These are phyloP conservation scores for Colletotrichum sansevieriae DNA, from an alignment of 2,329 filamentous ascomycete species.

Conservation along the genomic window DNA sequence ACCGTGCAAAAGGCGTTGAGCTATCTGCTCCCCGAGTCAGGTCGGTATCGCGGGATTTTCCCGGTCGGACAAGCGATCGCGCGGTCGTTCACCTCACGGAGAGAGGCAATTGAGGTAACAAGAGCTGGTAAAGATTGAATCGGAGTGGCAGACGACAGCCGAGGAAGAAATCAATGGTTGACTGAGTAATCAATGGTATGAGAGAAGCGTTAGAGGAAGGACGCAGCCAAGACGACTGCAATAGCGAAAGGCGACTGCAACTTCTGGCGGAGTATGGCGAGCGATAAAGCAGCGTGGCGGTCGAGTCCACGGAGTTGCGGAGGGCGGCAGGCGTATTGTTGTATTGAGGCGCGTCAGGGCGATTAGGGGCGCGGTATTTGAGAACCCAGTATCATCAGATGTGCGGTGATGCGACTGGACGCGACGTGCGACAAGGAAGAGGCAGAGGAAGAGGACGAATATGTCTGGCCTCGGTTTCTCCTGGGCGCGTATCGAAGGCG, in stretches of 20 bases:
- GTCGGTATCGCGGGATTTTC: constrained; percentile 11
- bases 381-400: constrained; percentile 17
- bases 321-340: constrained; percentile 11
- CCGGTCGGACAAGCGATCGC: constrained; percentile 2
- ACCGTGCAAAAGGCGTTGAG: background rate
- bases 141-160: background rate
- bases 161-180: background rate
- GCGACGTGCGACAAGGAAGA: background rate
- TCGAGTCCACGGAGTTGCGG: constrained; percentile 24
- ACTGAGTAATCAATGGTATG: background rate
- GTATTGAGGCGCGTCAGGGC: constrained; percentile 13
- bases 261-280: constrained; percentile 10
- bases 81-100: background rate
- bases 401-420: constrained; percentile 4
- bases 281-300: constrained; percentile 21
- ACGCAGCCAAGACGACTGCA: background rate
- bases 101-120: constrained; percentile 5
- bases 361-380: constrained; percentile 26
- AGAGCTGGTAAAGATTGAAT: constrained; percentile 2
- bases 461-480: background rate
- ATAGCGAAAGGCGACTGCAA: background rate
- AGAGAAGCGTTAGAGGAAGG: background rate
- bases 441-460: background rate
- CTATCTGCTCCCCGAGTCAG: background rate
- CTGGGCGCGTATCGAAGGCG: background rate